These are phyloP conservation scores for Xylaria palmicola DNA, from an alignment of 495 filamentous ascomycete genomes.

Conservation along the genomic window DNA sequence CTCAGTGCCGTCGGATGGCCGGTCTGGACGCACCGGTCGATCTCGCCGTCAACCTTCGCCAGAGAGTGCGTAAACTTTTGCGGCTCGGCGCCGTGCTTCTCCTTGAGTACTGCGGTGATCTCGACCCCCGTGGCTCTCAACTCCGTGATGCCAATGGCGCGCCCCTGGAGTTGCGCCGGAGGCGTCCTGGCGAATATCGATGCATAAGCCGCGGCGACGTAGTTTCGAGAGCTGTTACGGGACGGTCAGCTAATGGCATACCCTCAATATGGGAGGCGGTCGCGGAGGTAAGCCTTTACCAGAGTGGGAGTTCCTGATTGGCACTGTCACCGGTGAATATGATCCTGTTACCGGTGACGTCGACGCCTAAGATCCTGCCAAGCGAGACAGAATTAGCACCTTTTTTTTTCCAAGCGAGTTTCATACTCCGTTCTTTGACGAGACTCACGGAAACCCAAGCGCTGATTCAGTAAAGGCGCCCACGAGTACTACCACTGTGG, in stretches of 20 bases:
- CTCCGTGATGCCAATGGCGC: conserved; percentile 22
- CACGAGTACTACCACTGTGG: conserved; percentile 16
- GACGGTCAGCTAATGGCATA: not conserved
- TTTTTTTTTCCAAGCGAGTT: not conserved
- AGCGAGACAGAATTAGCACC: not conserved
- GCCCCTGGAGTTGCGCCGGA: conserved; percentile 14
- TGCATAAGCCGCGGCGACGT: conserved; percentile 25
- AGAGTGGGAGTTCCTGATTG: conserved; percentile 19
- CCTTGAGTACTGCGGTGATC: conserved; percentile 17
- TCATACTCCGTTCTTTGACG: not conserved
- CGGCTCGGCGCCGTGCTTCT: conserved; percentile 23
- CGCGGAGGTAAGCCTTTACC: conserved; percentile 9
- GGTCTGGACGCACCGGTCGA: conserved; percentile 13
- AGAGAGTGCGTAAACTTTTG: conserved; percentile 21
- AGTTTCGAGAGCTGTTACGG: conserved; percentile 20
- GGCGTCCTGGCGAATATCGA: conserved; percentile 26
- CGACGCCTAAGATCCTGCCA: conserved; percentile 22
- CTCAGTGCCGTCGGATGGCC: conserved; percentile 13
- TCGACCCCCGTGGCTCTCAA: conserved; percentile 23
- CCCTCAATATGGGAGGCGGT: not conserved
- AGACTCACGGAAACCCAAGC: conserved; percentile 20
- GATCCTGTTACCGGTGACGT: conserved; percentile 22
- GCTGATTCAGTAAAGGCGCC: conserved; percentile 23
- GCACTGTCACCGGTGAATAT: conserved; percentile 27
- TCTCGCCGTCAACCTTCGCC: conserved; percentile 20